Conservation (phyloP, 805 yeast genomes). For the Candida suzukii region DNA sequence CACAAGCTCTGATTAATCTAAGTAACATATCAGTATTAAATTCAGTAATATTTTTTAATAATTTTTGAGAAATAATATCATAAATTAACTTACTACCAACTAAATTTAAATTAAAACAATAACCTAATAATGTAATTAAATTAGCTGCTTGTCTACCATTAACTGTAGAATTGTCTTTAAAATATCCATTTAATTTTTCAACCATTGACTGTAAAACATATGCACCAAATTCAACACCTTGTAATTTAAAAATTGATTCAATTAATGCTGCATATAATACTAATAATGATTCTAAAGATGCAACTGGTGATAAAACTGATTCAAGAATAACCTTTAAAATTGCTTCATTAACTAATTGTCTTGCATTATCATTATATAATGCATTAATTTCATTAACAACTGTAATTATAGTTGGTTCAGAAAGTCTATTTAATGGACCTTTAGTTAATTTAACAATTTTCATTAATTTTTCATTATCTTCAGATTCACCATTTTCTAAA, state of each 20-base stretch:
- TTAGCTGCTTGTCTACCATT: conserved; percentile 38
- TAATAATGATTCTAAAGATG: conserved; percentile 71
- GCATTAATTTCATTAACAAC: conserved; percentile 64
- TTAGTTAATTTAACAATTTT: conserved; percentile 60
- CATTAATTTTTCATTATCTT: conserved; percentile 36
- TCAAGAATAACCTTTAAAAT: conserved; percentile 58
- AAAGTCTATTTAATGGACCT: conserved; percentile 80
- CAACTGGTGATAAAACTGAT: conserved; percentile 54
- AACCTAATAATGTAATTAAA: conserved; percentile 64
- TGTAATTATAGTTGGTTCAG: conserved; percentile 73
- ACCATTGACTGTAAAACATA: conserved; percentile 70
- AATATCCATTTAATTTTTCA: conserved; percentile 51
- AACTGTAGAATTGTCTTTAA: conserved; percentile 17
- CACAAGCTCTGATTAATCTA: conserved; percentile 66
- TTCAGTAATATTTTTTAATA: conserved; percentile 45
- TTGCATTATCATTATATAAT: conserved; percentile 58
- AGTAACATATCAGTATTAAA: conserved; percentile 70
- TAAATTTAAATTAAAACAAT: conserved; percentile 71
- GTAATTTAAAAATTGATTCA: conserved; percentile 65
- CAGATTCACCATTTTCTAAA: conserved; percentile 19
- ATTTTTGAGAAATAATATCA: conserved; percentile 52
- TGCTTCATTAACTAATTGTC: conserved; percentile 72
- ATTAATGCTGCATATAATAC: conserved; percentile 72
- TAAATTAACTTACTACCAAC: conserved; percentile 69
- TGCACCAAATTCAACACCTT: conserved; percentile 91